A percentile compares a stretch with the other conserved stretches of the same genome.
phyloP scores from a whole-genome alignment of 495 filamentous ascomycete genomes.

The Apiosordaria backusii region DNA sequence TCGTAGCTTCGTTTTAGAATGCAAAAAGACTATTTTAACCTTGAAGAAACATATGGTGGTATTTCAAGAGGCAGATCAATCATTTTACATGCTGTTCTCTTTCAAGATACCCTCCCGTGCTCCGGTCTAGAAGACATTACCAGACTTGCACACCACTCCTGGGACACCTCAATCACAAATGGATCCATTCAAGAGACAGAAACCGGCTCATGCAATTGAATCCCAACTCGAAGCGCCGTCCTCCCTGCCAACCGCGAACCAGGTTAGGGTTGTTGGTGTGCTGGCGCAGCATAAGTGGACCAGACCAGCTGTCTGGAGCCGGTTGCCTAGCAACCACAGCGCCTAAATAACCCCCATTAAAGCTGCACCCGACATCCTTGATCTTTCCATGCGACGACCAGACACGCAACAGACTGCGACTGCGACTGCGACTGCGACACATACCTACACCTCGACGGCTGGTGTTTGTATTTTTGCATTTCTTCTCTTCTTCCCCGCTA shows the following conservation, averaged over 20 bases:
- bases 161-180: not conserved
- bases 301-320: not conserved
- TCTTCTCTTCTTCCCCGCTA: not conserved
- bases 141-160: not conserved
- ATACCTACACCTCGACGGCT: not conserved
- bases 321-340: not conserved
- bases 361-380: conserved; percentile 1
- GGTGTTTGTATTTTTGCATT: not conserved
- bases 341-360: not conserved
- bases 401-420: conserved; percentile 3
- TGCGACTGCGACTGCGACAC: not conserved
- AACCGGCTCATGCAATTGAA: not conserved
- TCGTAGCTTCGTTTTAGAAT: too few relatives aligned
- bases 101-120: too few relatives aligned
- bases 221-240: not conserved
- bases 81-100: too few relatives aligned
- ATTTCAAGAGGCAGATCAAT: too few relatives aligned
- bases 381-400: not conserved
- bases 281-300: not conserved
- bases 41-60: not conserved
- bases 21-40: too few relatives aligned
- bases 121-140: too few relatives aligned
- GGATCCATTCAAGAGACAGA: not conserved
- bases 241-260: not conserved
- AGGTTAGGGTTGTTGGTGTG: not conserved